These are phyloP conservation scores for Trichoderma atrobrunneum DNA, from an alignment of 2,329 filamentous ascomycete species.

Conservation along the genomic window DNA sequence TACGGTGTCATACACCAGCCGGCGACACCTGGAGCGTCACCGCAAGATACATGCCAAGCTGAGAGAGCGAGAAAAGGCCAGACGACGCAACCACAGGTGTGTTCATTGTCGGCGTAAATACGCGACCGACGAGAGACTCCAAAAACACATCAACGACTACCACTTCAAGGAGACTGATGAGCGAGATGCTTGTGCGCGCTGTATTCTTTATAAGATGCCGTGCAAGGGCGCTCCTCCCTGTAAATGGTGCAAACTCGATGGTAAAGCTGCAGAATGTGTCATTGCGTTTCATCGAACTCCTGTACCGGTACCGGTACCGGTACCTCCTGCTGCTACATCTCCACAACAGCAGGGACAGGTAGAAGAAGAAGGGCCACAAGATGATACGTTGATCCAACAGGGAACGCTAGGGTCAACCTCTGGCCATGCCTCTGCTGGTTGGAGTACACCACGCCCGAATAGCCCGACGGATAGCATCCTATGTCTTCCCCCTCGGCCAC, in stretches of 20 bases:
- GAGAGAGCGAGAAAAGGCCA: neutral
- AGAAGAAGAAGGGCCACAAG: neutral
- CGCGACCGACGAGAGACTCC: slow-evolving; percentile 28
- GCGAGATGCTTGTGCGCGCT: slow-evolving; percentile 26
- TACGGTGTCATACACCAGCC: slow-evolving; percentile 22
- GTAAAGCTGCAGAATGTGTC: neutral
- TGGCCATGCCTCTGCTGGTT: neutral
- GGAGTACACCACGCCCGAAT: neutral
- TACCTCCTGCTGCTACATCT: neutral
- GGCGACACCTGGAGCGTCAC: slow-evolving; percentile 30
- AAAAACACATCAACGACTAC: slow-evolving; percentile 21
- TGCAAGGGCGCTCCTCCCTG: slow-evolving; percentile 28
- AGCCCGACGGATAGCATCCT: neutral
- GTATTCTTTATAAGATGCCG: slow-evolving; percentile 28
- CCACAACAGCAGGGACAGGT: neutral
- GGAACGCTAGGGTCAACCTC: neutral
- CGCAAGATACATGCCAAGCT: slow-evolving; percentile 26
- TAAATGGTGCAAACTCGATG: slow-evolving; percentile 20
- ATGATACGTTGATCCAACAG: neutral
- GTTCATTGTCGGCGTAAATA: slow-evolving; percentile 26
- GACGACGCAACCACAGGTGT: slow-evolving; percentile 21
- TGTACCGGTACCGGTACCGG: neutral
- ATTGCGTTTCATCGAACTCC: neutral
- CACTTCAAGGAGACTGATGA: slow-evolving; percentile 24
- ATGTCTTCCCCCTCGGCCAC: neutral